These are phyloP conservation scores for Lentithecium fluviatile DNA, from an alignment of 495 filamentous ascomycete genomes.

Conservation along the genomic window DNA sequence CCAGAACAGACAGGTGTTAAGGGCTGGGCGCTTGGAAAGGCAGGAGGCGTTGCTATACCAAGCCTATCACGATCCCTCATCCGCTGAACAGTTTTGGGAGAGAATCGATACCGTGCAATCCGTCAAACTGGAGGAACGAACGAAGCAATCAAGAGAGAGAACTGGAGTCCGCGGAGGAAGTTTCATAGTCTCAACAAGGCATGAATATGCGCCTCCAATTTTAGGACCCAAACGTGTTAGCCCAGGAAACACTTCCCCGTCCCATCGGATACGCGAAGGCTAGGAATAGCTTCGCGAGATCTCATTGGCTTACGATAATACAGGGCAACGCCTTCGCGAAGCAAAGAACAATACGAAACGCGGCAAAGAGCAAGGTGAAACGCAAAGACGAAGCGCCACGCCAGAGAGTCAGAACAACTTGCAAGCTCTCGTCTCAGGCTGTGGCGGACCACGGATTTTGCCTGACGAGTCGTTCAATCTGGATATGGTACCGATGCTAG, in stretches of 20 bases:
- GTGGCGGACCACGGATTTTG: neutral
- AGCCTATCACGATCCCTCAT: too few relatives aligned
- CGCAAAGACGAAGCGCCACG: neutral
- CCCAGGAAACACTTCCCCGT: neutral
- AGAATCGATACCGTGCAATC: too few relatives aligned
- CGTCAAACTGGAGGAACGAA: too few relatives aligned
- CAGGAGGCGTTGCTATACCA: too few relatives aligned
- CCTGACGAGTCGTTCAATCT: neutral
- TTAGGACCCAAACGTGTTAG: neutral
- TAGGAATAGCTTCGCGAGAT: neutral
- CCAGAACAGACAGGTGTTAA: neutral
- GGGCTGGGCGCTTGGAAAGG: neutral
- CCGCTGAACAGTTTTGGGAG: too few relatives aligned
- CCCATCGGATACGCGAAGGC: neutral
- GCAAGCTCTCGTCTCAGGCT: neutral
- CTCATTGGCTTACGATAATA: constrained; percentile 15
- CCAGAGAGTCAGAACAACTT: neutral
- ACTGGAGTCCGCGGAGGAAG: too few relatives aligned
- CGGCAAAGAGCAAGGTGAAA: constrained; percentile 7
- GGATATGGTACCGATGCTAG: neutral
- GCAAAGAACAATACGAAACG: constrained; percentile 28
- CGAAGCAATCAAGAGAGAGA: too few relatives aligned
- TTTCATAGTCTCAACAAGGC: neutral
- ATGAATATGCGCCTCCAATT: neutral
- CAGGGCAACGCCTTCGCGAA: constrained; percentile 30